Conservation (phyloP, 2,329 filamentous ascomycete genomes). For the Fusarium musae region DNA sequence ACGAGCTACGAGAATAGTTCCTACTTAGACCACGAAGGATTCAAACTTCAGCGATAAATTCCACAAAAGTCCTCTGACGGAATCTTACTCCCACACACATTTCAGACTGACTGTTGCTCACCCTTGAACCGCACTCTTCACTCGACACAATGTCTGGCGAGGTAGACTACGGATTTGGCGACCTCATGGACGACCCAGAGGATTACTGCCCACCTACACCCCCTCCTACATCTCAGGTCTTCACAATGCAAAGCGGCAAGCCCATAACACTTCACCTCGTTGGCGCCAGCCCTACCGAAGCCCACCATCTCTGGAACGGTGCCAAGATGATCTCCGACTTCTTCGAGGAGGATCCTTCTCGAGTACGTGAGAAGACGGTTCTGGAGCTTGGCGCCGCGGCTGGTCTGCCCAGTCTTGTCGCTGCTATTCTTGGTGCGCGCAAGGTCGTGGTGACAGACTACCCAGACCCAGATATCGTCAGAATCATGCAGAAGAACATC, state of each 20-base stretch:
- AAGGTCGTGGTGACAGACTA: conserved; percentile 87
- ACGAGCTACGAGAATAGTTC: neutral
- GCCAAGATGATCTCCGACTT: conserved; percentile 81
- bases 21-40: neutral
- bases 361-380: conserved; percentile 75
- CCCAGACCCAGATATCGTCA: conserved; percentile 84
- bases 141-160: conserved; percentile 48
- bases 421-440: conserved; percentile 76
- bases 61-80: neutral
- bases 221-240: conserved; percentile 76
- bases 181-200: conserved; percentile 82
- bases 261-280: conserved; percentile 80
- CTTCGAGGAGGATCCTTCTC: conserved; percentile 74
- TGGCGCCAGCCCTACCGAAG: conserved; percentile 89
- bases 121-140: neutral
- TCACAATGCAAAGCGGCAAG: conserved; percentile 74
- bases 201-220: conserved; percentile 84
- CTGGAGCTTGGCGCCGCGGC: conserved; percentile 91
- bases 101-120: neutral
- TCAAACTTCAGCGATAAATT: neutral
- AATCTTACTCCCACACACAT: conserved; percentile 10
- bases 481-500: conserved; percentile 83
- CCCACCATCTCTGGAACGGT: conserved; percentile 92
- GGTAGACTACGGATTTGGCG: conserved; percentile 53
- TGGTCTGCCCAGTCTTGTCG: conserved; percentile 83